A percentile compares a stretch with the other conserved stretches of the same genome.
Conservation (phyloP, 805 yeast species). For the Myxozyma udenii region DNA sequence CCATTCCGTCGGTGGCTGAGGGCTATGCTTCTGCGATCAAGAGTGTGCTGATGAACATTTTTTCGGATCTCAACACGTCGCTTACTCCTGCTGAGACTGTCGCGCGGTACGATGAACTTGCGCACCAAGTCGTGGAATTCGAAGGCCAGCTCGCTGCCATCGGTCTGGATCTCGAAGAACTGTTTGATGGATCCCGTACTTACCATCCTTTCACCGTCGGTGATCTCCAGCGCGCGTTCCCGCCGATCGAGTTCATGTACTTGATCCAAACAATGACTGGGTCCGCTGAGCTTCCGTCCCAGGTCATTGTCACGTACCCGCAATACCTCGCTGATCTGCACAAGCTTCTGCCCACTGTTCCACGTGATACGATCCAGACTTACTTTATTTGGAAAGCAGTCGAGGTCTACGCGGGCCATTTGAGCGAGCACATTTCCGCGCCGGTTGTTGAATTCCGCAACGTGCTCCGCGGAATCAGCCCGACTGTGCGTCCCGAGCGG, state of each 20-base stretch:
- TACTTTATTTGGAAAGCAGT: constrained; percentile 30
- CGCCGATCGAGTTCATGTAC: constrained; percentile 16
- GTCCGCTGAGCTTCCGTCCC: constrained; percentile 10
- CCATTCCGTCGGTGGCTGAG: constrained; percentile 7
- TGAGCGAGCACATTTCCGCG: constrained; percentile 13
- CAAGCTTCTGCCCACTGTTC: constrained; percentile 13
- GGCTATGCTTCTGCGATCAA: constrained; percentile 19
- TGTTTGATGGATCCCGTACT: constrained; percentile 24
- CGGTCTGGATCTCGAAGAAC: constrained; percentile 28
- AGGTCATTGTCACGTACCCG: constrained; percentile 26
- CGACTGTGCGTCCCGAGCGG: constrained; percentile 26
- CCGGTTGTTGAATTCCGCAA: constrained; percentile 28
- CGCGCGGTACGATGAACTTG: constrained; percentile 19
- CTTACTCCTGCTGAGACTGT: constrained; percentile 11
- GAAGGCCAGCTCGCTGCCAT: constrained; percentile 18
- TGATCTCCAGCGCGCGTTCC: constrained; percentile 19
- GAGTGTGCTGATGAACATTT: constrained; percentile 22
- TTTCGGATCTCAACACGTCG: constrained; percentile 16
- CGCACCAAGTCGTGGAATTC: constrained; percentile 25
- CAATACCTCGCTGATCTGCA: constrained; percentile 21
- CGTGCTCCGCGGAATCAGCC: constrained; percentile 22
- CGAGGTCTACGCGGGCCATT: constrained; percentile 25
- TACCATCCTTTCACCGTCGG: constrained; percentile 24
- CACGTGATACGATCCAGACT: constrained; percentile 29
- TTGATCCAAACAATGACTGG: constrained; percentile 19